Conservation (phyloP, 2,329 filamentous ascomycete species). For the Diplocarpon mali region DNA sequence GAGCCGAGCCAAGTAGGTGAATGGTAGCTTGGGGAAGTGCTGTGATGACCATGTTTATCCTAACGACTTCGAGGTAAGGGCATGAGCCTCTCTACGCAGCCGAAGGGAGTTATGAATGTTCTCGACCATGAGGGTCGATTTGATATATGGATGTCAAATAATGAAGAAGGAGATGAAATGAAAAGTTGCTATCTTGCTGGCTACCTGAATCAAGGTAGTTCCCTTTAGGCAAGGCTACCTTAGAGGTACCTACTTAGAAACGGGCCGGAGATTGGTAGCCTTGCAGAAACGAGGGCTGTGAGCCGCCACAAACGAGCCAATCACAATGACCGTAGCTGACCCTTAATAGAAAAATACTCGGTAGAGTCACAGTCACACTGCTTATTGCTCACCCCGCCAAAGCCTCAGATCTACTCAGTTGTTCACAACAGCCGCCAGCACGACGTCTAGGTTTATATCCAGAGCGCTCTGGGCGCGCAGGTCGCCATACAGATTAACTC, state of each 20-base stretch:
- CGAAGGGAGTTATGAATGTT: too few relatives aligned
- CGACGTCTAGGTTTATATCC: constrained; percentile 39
- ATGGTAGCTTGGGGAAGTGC: constrained; percentile 38
- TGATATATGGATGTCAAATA: too few relatives aligned
- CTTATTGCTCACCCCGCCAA: constrained; percentile 1
- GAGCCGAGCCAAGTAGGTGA: constrained; percentile 48
- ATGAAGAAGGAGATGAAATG: too few relatives aligned
- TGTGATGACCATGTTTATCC: constrained; percentile 30
- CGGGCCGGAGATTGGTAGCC: too few relatives aligned
- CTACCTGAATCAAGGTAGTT: neutral
- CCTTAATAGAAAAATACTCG: too few relatives aligned
- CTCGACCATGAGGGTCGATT: too few relatives aligned
- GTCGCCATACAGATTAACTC: constrained; percentile 36
- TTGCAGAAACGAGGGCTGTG: neutral
- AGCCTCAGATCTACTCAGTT: constrained; percentile 13
- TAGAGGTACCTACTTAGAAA: too few relatives aligned
- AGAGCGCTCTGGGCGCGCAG: constrained; percentile 49
- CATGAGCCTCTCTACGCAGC: neutral
- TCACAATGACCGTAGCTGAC: neutral
- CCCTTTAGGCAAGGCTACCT: too few relatives aligned
- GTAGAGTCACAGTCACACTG: neutral
- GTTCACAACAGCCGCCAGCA: constrained; percentile 21
- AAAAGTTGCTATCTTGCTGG: too few relatives aligned
- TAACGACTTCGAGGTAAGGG: neutral
- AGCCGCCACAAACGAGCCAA: neutral